phyloP scores from a whole-genome alignment of 129 eudicot species.

The Silybum marianum region DNA sequence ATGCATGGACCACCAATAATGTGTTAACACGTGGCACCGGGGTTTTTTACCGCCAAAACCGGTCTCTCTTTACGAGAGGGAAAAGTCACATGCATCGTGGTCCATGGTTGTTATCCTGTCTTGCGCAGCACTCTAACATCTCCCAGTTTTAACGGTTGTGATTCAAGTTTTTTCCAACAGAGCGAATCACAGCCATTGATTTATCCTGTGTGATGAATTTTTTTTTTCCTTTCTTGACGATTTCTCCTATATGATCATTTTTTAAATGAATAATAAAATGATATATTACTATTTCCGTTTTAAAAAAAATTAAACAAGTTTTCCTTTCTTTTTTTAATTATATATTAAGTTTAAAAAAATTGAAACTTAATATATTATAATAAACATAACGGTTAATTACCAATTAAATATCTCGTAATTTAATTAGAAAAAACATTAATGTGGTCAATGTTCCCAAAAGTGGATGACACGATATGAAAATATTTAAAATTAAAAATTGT shows the following conservation, averaged over 20 bases:
- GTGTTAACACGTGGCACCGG: constrained; percentile 5
- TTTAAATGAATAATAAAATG: too few relatives aligned
- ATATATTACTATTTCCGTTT: too few relatives aligned
- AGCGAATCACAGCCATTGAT: not conserved
- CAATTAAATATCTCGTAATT: too few relatives aligned
- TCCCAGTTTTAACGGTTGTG: not conserved
- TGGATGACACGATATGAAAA: too few relatives aligned
- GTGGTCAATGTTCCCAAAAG: too few relatives aligned
- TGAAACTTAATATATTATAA: too few relatives aligned
- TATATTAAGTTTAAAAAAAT: too few relatives aligned
- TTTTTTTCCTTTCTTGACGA: not conserved
- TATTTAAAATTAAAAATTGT: too few relatives aligned
- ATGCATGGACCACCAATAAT: constrained; percentile 17
- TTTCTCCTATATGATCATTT: not conserved
- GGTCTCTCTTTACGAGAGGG: constrained; percentile 25
- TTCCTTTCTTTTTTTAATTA: too few relatives aligned
- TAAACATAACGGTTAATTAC: too few relatives aligned
- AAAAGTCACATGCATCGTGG: constrained; percentile 19
- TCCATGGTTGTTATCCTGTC: constrained; percentile 24
- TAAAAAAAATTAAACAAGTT: too few relatives aligned
- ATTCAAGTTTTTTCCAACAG: not conserved
- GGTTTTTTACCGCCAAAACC: constrained; percentile 42
- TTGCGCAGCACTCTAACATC: constrained; percentile 1
- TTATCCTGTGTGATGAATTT: not conserved
- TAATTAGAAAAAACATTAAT: too few relatives aligned